Evolutionary conservation across 2,329 filamentous ascomycete species (phyloP).

Genomic region (Pseudomassariella vexata): DNA sequence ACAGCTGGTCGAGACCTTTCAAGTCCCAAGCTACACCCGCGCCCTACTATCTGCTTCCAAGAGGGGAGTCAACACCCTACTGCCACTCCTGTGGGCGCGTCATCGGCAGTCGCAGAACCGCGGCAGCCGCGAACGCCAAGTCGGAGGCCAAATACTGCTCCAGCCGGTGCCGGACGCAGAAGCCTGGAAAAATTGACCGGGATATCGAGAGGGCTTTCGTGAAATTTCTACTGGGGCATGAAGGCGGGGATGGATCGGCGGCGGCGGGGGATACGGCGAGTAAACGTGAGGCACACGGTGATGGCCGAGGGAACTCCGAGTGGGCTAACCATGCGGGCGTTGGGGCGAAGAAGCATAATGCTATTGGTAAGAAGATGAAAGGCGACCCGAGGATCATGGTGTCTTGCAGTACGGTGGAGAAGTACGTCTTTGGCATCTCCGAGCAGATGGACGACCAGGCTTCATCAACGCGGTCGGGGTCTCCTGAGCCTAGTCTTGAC

Average conservation of each 20-base stretch:
- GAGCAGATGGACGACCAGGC: slow-evolving; percentile 16
- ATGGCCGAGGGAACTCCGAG: too few species aligned
- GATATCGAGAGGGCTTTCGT: slow-evolving; percentile 47
- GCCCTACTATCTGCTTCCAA: slow-evolving; percentile 45
- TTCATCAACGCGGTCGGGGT: neutral
- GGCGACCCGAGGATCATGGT: slow-evolving; percentile 46
- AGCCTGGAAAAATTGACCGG: slow-evolving; percentile 42
- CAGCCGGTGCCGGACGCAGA: slow-evolving; percentile 43
- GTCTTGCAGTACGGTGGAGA: slow-evolving; percentile 43
- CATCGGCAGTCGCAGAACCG: slow-evolving; percentile 34
- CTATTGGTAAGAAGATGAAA: slow-evolving; percentile 34
- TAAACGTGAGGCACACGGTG: slow-evolving; percentile 27
- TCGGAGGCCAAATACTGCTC: slow-evolving; percentile 49
- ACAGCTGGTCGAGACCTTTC: slow-evolving; percentile 32
- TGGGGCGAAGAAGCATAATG: slow-evolving; percentile 15
- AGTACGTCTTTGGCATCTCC: slow-evolving; percentile 43
- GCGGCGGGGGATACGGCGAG: slow-evolving; percentile 13
- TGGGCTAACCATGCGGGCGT: neutral
- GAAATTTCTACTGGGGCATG: slow-evolving; percentile 20
- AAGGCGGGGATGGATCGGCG: neutral
- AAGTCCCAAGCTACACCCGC: slow-evolving; percentile 39
- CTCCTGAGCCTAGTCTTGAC: slow-evolving; percentile 6
- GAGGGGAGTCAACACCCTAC: slow-evolving; percentile 44
- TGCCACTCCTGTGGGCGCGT: slow-evolving; percentile 52
- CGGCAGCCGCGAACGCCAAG: slow-evolving; percentile 15